Base-by-base conservation (phyloP, 1,284 basidiomycete genomes). In the Dichomitus squalens region DNA sequence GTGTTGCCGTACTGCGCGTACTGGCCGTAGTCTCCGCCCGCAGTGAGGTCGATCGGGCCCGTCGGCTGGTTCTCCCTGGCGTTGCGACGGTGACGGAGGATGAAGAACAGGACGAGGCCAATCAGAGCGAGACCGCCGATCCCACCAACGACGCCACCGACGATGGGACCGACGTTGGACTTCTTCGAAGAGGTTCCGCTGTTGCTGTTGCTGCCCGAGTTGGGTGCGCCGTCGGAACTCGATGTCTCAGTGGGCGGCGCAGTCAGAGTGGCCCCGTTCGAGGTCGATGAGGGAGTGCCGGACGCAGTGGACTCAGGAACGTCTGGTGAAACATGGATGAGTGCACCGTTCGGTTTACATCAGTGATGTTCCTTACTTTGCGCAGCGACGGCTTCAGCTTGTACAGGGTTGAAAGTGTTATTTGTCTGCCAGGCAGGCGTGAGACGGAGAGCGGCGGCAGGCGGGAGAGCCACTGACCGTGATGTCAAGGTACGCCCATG, bases 401-500 rank as follows among this genome's bases (percentile, higher is more conserved):
- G 46, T 6, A 20, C 40, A 7, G 55, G 47, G 21, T 51, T 41
- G 33, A 60, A 60, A 6, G 50, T 60, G 27, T 52, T 39, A 6
- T 48, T 49, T 11, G n/a, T 23, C 54, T 60, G 38, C 21, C 7
- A 38, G 6, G 5, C 21, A 16, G 11, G 12, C 25, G n/a, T 21
- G 21, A 47, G 21, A 27, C 1, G 27, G 16, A n/a, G 27, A 25
- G 14, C 49, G 16, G 25, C 3, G 1, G 2, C 12, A 7, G 9
- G 29, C 16, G 16, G 12, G 2, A 29, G 18, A 20, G 11, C n/a
- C 25, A 43, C 60, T 1, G 12, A 61, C 60, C 5, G 47, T 58
- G 20, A 61, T 43, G 29, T 61, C 57, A 31, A 61, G 20, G 29
- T 61, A 61, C 8, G 60, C 60, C 60, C 60, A 61, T 6, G 60